Base-by-base conservation (phyloP, 352 stramenopile species). In the Thalassiosira ordinaria region DNA sequence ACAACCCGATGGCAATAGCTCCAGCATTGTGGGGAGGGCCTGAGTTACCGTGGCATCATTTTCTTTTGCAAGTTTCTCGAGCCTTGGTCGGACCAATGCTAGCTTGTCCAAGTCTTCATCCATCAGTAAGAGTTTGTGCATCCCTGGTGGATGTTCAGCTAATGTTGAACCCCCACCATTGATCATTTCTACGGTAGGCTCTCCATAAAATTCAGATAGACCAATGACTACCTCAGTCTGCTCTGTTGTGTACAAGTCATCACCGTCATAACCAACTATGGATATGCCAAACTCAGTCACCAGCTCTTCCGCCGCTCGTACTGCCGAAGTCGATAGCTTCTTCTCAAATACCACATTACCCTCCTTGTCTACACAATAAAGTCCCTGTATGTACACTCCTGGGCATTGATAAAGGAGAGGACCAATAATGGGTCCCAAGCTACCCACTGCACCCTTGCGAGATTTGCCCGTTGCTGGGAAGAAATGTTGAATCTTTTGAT, bases 401-500 rank as follows among this genome's bases (percentile, higher is more conserved):
- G 86, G 87, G 66, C 63, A 76, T 63, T 88, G 11, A 27, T 63
- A 56, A 0, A 93, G 41, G 2, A 92, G 52, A 18, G 55, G 52
- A 33, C 64, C 77, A 22, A 95, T 68, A 14, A 87, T 77, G 7
- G 78, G 55, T 46, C 83, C 85, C 14, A 95, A 71, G 61, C 74
- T 89, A 33, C 80, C 57, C 44, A 88, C 49, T 18, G 89, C 89
- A 46, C 91, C 91, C 16, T 51, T 70, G 44, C 87, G 66, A 39
- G 88, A 89, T 72, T 95, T 95, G 2, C 91, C 91, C 6, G 91
- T 95, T 0, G 91, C 91, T 8, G 87, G 80, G 74, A 95, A 93
- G 56, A 94, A 93, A 14, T 74, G 78, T 41, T 86, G 24, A 9
- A 93, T 70, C 51, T 77, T 80, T 26, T 63, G 26, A 14, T 63